A percentile compares a stretch with the other conserved stretches of the same genome.
These are phyloP conservation scores for Penicillium coprophilum DNA, from an alignment of 495 filamentous ascomycete genomes.

Conservation along the genomic window DNA sequence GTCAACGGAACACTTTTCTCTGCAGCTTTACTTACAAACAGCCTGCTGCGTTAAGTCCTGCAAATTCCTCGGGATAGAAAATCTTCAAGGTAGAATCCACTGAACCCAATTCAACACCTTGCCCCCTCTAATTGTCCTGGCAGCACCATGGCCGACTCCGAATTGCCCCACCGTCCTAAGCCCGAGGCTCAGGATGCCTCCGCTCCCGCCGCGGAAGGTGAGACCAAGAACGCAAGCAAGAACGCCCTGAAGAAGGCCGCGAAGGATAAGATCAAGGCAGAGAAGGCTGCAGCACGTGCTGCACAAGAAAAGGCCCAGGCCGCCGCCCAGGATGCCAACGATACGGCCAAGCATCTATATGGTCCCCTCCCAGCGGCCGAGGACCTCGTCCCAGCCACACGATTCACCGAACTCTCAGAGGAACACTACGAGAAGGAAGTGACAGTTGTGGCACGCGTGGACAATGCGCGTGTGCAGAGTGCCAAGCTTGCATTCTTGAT, in stretches of 20 bases:
- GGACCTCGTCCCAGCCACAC: constrained; percentile 35
- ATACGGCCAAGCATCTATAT: constrained; percentile 71
- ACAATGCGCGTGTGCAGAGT: constrained; percentile 83
- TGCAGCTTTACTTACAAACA: constrained; percentile 12
- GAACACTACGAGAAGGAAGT: constrained; percentile 71
- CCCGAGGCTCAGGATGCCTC: constrained; percentile 40
- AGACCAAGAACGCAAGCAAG: constrained; percentile 54
- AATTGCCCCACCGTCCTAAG: constrained; percentile 50
- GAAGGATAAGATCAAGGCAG: constrained; percentile 67
- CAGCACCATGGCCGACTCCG: constrained; percentile 47
- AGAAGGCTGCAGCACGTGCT: constrained; percentile 56
- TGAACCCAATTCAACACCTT: neutral
- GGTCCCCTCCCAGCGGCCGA: constrained; percentile 49
- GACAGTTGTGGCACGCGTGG: constrained; percentile 77
- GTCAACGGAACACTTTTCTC: constrained; percentile 23
- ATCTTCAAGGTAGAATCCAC: constrained; percentile 22
- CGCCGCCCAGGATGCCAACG: constrained; percentile 56
- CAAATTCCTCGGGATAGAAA: constrained; percentile 16
- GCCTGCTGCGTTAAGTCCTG: constrained; percentile 7
- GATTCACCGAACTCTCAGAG: constrained; percentile 50
- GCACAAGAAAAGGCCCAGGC: constrained; percentile 53
- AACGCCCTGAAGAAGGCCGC: constrained; percentile 65
- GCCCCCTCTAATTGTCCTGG: constrained; percentile 11
- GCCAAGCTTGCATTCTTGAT: constrained; percentile 92
- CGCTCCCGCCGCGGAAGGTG: constrained; percentile 38